These are phyloP conservation scores for Syzygium malaccense DNA, from an alignment of 441 rosid species.

Conservation along the genomic window DNA sequence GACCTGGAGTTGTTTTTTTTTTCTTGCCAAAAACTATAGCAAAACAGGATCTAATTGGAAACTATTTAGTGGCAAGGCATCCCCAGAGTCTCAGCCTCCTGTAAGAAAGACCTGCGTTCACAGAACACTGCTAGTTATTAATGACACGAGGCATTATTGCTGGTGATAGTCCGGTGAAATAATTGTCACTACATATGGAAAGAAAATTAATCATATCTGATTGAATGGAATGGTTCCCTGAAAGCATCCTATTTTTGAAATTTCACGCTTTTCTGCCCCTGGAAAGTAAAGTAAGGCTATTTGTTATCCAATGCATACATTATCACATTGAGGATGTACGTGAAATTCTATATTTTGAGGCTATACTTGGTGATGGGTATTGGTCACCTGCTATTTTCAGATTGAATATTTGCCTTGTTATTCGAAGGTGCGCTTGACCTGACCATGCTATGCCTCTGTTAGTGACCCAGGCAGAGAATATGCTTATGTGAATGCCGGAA, in stretches of 20 bases:
- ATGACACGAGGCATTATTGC: neutral
- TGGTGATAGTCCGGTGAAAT: neutral
- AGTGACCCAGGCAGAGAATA: neutral
- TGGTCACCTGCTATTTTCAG: neutral
- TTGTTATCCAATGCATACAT: neutral
- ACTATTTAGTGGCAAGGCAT: neutral
- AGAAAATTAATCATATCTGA: neutral
- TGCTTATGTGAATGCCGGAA: neutral
- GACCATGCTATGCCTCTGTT: neutral
- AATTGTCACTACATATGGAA: neutral
- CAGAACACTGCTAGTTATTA: neutral
- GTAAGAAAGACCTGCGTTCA: neutral
- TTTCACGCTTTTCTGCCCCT: neutral
- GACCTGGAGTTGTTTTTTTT: neutral
- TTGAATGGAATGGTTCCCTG: neutral
- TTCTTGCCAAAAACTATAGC: neutral
- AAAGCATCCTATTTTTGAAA: neutral
- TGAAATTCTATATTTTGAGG: neutral
- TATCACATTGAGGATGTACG: neutral
- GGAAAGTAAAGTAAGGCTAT: neutral
- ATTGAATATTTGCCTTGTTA: neutral
- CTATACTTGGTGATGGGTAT: neutral
- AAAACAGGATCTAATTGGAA: neutral
- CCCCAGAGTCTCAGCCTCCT: neutral
- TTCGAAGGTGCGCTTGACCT: neutral